A percentile compares a stretch with the other conserved stretches of the same genome.
phyloP scores from a whole-genome alignment of 176 grass and related monocot species.

The Pontederia crassipes region DNA sequence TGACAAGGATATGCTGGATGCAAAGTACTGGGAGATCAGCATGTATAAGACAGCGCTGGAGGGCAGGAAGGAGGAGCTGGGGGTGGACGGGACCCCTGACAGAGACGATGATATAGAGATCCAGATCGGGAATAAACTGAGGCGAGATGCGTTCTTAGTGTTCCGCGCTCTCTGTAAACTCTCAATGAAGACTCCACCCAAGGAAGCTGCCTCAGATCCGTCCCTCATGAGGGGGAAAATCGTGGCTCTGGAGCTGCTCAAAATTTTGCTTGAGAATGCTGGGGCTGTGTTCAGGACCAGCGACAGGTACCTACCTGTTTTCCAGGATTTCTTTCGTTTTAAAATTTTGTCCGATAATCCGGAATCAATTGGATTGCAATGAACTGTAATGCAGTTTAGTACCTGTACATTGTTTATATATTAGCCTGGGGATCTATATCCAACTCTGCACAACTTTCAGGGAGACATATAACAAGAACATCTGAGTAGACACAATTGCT shows the following conservation, averaged over 20 bases:
- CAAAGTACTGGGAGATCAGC: slow-evolving; percentile 98
- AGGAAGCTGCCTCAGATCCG: slow-evolving; percentile 72
- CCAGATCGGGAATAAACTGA: slow-evolving; percentile 86
- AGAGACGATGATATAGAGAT: slow-evolving; percentile 85
- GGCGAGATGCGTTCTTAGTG: slow-evolving; percentile 87
- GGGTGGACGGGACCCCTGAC: slow-evolving; percentile 54
- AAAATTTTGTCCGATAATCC: background rate
- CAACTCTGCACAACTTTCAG: too few relatives aligned
- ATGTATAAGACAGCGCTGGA: slow-evolving; percentile 98
- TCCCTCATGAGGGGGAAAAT: slow-evolving; percentile 90
- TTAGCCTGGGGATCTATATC: too few relatives aligned
- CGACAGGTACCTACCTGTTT: slow-evolving; percentile 49
- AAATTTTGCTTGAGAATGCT: slow-evolving; percentile 98
- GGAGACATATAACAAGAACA: too few relatives aligned
- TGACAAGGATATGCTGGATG: slow-evolving; percentile 97
- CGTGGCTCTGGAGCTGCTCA: slow-evolving; percentile 88
- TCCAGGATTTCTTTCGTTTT: background rate
- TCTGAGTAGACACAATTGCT: too few relatives aligned
- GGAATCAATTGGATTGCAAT: too few relatives aligned
- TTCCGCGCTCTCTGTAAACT: slow-evolving; percentile 95
- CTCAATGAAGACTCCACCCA: slow-evolving; percentile 95
- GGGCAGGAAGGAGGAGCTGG: slow-evolving; percentile 87
- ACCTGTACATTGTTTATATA: too few relatives aligned
- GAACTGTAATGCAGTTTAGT: too few relatives aligned
- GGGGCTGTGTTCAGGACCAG: slow-evolving; percentile 95